These are phyloP conservation scores for Solanum lycopersicoides DNA, from an alignment of 257 asterid genomes.

Conservation along the genomic window DNA sequence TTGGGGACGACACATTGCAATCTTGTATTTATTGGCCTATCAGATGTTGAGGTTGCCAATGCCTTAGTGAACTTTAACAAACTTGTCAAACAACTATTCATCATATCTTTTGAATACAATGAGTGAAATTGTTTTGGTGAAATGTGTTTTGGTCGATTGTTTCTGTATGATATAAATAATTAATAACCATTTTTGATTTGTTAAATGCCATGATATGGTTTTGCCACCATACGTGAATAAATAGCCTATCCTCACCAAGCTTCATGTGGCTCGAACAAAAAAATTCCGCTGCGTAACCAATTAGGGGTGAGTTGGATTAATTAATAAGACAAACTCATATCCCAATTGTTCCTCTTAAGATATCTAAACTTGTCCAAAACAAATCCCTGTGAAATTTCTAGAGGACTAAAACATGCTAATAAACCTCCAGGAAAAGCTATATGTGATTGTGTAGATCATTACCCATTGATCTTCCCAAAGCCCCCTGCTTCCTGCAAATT, in stretches of 20 bases:
- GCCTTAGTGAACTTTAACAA: background rate
- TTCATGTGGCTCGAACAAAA: background rate
- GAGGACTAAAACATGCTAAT: background rate
- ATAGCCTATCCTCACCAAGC: background rate
- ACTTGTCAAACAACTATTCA: background rate
- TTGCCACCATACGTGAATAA: background rate
- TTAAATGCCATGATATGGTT: background rate
- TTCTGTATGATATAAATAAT: background rate
- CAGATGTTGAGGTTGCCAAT: background rate
- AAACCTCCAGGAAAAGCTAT: background rate
- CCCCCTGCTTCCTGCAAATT: background rate
- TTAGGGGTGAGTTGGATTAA: background rate
- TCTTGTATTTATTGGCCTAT: background rate
- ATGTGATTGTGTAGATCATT: background rate
- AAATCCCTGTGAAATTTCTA: background rate
- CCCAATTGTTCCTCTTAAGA: background rate
- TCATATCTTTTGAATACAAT: background rate
- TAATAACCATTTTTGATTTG: background rate
- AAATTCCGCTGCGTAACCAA: background rate
- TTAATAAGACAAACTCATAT: background rate
- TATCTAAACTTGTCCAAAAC: background rate
- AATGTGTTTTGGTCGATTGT: background rate
- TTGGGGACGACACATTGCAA: background rate
- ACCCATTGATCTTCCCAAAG: background rate
- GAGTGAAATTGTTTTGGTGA: background rate